A percentile compares a stretch with the other conserved stretches of the same genome.
phyloP scores from a whole-genome alignment of 2,329 filamentous ascomycete genomes.

The Penicillium sp. region DNA sequence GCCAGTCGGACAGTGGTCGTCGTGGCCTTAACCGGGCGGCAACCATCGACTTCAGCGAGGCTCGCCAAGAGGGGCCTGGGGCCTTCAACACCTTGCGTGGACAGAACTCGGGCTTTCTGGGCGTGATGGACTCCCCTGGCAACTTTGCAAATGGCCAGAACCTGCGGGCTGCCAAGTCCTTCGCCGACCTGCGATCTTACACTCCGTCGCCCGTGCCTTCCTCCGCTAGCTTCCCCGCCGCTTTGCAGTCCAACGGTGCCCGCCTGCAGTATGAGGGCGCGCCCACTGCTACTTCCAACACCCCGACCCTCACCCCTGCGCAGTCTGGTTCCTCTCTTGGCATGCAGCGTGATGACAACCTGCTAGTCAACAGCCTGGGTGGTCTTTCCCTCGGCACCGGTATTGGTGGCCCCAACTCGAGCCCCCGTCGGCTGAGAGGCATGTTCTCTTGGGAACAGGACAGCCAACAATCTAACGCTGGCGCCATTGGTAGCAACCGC shows the following conservation, averaged over 20 bases:
- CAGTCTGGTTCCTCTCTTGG: slow-evolving; percentile 49
- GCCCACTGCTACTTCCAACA: slow-evolving; percentile 59
- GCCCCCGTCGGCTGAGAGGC: slow-evolving; percentile 58
- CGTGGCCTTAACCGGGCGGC: slow-evolving; percentile 87
- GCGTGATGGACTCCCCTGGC: slow-evolving; percentile 75
- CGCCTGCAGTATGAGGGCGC: slow-evolving; percentile 60
- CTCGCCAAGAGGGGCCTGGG: slow-evolving; percentile 65
- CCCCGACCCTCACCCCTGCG: slow-evolving; percentile 64
- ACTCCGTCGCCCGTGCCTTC: slow-evolving; percentile 91
- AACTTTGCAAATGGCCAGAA: slow-evolving; percentile 70
- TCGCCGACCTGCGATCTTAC: slow-evolving; percentile 90
- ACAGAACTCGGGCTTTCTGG: slow-evolving; percentile 76
- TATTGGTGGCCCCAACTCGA: slow-evolving; percentile 47
- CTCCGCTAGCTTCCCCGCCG: slow-evolving; percentile 78
- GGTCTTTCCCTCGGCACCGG: slow-evolving; percentile 58
- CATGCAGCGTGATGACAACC: slow-evolving; percentile 55
- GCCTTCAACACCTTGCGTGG: slow-evolving; percentile 72
- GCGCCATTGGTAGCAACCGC: slow-evolving; percentile 63
- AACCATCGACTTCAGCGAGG: slow-evolving; percentile 93
- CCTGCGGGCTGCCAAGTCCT: slow-evolving; percentile 90
- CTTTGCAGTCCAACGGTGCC: slow-evolving; percentile 61
- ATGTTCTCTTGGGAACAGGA: slow-evolving; percentile 61
- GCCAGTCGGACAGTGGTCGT: slow-evolving; percentile 73
- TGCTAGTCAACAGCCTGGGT: slow-evolving; percentile 63
- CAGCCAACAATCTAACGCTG: slow-evolving; percentile 48